Percentiles rank a stretch among this genome's conserved stretches.
Evolutionary conservation across 306 rosid genomes (phyloP).

Genomic region (Trifolium subterraneum): DNA sequence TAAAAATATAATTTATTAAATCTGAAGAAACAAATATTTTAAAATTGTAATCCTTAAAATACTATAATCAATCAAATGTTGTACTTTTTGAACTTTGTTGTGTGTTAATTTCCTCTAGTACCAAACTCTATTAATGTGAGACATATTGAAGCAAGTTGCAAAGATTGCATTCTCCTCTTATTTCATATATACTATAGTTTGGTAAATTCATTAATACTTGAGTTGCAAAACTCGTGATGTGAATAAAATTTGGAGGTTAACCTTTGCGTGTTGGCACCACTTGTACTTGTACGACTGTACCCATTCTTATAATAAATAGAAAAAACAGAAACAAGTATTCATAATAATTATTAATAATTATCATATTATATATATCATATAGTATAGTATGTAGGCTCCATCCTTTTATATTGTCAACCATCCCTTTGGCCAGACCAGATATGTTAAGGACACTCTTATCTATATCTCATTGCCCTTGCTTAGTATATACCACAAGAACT

Average conservation of each 20-base stretch:
- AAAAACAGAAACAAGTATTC: conserved; percentile 23
- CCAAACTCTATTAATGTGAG: not conserved
- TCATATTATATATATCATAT: not conserved
- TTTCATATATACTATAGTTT: conserved; percentile 12
- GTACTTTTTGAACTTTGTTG: not conserved
- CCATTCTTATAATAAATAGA: conserved; percentile 36
- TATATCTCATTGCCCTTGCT: conserved; percentile 37
- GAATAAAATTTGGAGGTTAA: conserved; percentile 40
- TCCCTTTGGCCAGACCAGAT: conserved; percentile 33
- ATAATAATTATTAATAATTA: conserved; percentile 17
- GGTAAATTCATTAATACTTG: conserved; percentile 37
- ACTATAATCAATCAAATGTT: not conserved
- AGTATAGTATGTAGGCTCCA: conserved; percentile 12
- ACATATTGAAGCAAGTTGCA: not conserved
- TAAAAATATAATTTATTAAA: not conserved
- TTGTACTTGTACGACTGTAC: conserved; percentile 19
- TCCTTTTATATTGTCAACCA: conserved; percentile 8
- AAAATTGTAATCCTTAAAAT: not conserved
- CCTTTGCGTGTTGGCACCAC: conserved; percentile 13
- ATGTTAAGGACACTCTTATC: conserved; percentile 43
- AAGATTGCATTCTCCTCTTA: conserved; percentile 18
- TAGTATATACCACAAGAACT: conserved; percentile 38
- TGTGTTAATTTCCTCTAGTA: not conserved
- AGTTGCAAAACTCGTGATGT: conserved; percentile 42
- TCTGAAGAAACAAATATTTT: not conserved